phyloP scores from a whole-genome alignment of 352 stramenopile genomes.

The Pythium sp. region DNA sequence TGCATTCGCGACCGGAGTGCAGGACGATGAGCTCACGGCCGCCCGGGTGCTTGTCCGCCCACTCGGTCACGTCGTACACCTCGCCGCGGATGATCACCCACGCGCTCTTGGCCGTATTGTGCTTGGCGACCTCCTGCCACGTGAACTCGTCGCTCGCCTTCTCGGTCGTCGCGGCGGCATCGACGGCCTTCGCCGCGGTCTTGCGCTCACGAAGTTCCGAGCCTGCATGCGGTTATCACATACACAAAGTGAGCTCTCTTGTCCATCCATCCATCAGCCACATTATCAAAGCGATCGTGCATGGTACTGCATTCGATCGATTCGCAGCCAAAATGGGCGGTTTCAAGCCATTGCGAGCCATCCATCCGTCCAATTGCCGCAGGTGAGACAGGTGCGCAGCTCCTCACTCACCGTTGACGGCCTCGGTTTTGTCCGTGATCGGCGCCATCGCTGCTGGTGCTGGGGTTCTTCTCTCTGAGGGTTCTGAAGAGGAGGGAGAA shows the following conservation, averaged over 20 bases:
- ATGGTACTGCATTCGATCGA: background rate
- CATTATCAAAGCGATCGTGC: background rate
- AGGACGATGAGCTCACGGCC: slow-evolving; percentile 79
- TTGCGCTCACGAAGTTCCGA: slow-evolving; percentile 61
- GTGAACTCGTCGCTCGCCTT: slow-evolving; percentile 65
- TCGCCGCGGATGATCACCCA: slow-evolving; percentile 95
- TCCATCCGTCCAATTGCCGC: background rate
- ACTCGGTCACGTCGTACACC: slow-evolving; percentile 94
- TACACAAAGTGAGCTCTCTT: background rate
- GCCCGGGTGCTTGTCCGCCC: slow-evolving; percentile 81
- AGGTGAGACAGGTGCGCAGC: background rate
- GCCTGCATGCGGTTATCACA: background rate
- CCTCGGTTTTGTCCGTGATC: slow-evolving; percentile 8
- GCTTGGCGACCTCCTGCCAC: slow-evolving; percentile 94
- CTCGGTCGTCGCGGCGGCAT: slow-evolving; percentile 5
- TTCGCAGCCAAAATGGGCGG: slow-evolving; percentile 1
- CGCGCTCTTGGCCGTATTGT: slow-evolving; percentile 93
- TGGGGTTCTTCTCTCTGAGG: background rate
- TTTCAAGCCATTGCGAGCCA: background rate
- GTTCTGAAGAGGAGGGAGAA: background rate
- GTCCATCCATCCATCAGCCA: background rate
- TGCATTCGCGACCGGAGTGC: slow-evolving; percentile 79
- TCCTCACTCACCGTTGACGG: slow-evolving; percentile 6
- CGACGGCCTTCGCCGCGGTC: slow-evolving; percentile 11
- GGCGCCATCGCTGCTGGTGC: slow-evolving; percentile 10